phyloP scores from a whole-genome alignment of 2,329 filamentous ascomycete genomes.

The Magnaporthales sp. region DNA sequence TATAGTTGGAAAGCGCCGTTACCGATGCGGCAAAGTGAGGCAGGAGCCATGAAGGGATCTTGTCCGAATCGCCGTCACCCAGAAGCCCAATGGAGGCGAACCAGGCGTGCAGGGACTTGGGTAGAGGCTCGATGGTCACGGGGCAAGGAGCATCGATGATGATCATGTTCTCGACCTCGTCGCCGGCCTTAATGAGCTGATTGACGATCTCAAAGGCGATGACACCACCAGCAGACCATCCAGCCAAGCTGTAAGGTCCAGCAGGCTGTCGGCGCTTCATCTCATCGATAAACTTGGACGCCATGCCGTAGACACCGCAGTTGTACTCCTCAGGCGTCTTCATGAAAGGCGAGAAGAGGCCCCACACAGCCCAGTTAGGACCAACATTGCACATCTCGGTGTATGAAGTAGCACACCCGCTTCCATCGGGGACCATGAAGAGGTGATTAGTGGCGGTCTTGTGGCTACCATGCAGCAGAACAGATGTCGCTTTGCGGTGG shows the following conservation, averaged over 20 bases:
- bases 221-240: slow-evolving; percentile 72
- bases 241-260: slow-evolving; percentile 60
- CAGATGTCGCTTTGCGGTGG: slow-evolving; percentile 39
- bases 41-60: slow-evolving; percentile 64
- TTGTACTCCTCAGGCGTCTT: slow-evolving; percentile 57
- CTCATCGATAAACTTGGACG: slow-evolving; percentile 56
- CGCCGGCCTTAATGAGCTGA: slow-evolving; percentile 47
- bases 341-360: slow-evolving; percentile 64
- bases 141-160: slow-evolving; percentile 61
- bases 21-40: slow-evolving; percentile 66
- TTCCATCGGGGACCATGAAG: slow-evolving; percentile 48
- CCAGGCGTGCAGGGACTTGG: slow-evolving; percentile 56
- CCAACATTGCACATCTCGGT: slow-evolving; percentile 47
- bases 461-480: slow-evolving; percentile 41
- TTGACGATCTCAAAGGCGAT: slow-evolving; percentile 60
- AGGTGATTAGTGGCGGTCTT: slow-evolving; percentile 36
- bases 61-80: slow-evolving; percentile 48
- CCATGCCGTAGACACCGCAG: slow-evolving; percentile 57
- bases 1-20: slow-evolving; percentile 59
- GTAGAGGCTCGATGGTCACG: slow-evolving; percentile 59
- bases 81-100: slow-evolving; percentile 65
- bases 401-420: slow-evolving; percentile 59
- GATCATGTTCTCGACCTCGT: slow-evolving; percentile 50
- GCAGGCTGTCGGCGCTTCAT: slow-evolving; percentile 62
- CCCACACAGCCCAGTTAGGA: slow-evolving; percentile 36